These are phyloP conservation scores for Aspergillus japonicus DNA, from an alignment of 2,329 filamentous ascomycete species.

Conservation along the genomic window DNA sequence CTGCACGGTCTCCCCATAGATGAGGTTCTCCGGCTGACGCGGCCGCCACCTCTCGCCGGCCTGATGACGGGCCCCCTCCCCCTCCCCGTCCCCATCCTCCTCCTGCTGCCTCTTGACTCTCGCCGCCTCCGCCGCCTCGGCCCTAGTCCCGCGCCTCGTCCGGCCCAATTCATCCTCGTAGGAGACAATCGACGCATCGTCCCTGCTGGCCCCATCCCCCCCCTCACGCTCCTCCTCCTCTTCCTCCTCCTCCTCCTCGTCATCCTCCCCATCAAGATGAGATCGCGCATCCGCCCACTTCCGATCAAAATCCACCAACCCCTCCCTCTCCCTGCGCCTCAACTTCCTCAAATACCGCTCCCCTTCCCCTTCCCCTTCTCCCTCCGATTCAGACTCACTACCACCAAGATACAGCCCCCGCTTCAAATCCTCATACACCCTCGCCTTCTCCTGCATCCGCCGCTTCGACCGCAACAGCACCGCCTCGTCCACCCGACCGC, in stretches of 20 bases:
- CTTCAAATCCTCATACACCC: conserved; percentile 86
- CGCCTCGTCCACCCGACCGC: conserved; percentile 57
- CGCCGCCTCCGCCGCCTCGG: conserved; percentile 65
- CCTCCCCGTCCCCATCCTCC: conserved; percentile 17
- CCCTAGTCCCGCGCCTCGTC: conserved; percentile 68
- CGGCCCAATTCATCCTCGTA: conserved; percentile 92
- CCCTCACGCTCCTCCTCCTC: conserved; percentile 33
- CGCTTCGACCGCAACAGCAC: conserved; percentile 66
- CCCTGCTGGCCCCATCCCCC: conserved; percentile 43
- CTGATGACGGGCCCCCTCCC: conserved; percentile 11
- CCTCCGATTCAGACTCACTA: conserved; percentile 35
- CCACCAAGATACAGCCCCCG: conserved; percentile 73
- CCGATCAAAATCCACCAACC: conserved; percentile 87
- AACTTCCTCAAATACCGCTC: conserved; percentile 55
- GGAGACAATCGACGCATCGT: conserved; percentile 68
- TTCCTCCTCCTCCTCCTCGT: conserved; percentile 30
- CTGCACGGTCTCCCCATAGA: conserved; percentile 85
- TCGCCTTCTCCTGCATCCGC: conserved; percentile 86
- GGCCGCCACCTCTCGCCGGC: conserved; percentile 37
- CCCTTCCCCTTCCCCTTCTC: conserved; percentile 16
- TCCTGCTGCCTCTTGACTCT: conserved; percentile 44
- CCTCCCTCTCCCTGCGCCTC: conserved; percentile 54
- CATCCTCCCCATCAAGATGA: conserved; percentile 22
- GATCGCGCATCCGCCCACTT: conserved; percentile 80
- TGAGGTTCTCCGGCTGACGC: conserved; percentile 65